A percentile compares a stretch with the other conserved stretches of the same genome.
Evolutionary conservation across 2,329 filamentous ascomycete species (phyloP).

Genomic region (Pseudogymnoascus sp.): DNA sequence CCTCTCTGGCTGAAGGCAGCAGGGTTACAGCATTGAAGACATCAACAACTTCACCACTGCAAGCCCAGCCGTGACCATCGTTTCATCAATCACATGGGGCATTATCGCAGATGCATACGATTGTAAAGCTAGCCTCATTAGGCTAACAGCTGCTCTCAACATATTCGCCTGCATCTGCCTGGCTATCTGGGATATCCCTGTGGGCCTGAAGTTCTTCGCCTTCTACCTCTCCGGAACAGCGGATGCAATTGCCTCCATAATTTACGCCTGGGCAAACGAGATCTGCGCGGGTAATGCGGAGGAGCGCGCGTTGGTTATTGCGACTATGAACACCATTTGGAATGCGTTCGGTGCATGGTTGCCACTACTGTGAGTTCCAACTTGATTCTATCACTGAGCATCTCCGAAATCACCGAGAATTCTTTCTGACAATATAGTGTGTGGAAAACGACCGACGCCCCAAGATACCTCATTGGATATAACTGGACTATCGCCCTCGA

Average conservation of each 20-base stretch:
- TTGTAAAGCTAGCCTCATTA: slow-evolving; percentile 20
- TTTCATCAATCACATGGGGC: slow-evolving; percentile 13
- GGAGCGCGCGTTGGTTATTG: slow-evolving; percentile 28
- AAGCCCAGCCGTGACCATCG: neutral
- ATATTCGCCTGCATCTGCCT: slow-evolving; percentile 26
- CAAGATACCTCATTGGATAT: slow-evolving; percentile 25
- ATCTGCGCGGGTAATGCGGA: slow-evolving; percentile 28
- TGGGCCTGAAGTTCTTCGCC: slow-evolving; percentile 25
- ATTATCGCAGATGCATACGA: slow-evolving; percentile 21
- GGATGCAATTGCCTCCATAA: slow-evolving; percentile 27
- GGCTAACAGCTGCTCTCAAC: slow-evolving; percentile 19
- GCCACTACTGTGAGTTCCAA: slow-evolving; percentile 17
- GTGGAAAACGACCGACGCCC: slow-evolving; percentile 26
- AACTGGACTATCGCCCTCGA: slow-evolving; percentile 25
- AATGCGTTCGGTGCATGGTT: slow-evolving; percentile 26
- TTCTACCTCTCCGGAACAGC: slow-evolving; percentile 28
- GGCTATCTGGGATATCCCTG: slow-evolving; percentile 26
- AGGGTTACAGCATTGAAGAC: slow-evolving; percentile 14
- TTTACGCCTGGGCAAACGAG: slow-evolving; percentile 28
- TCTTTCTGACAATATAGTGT: slow-evolving; percentile 12
- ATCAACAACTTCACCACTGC: slow-evolving; percentile 18
- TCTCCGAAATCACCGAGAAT: neutral
- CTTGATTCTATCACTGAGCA: neutral
- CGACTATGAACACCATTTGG: slow-evolving; percentile 30
- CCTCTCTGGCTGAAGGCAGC: slow-evolving; percentile 19